Percentiles rank a stretch among this genome's conserved stretches.
These are phyloP conservation scores for Vitis hybrid DNA, from an alignment of 177 flowering plant species.

Conservation along the genomic window DNA sequence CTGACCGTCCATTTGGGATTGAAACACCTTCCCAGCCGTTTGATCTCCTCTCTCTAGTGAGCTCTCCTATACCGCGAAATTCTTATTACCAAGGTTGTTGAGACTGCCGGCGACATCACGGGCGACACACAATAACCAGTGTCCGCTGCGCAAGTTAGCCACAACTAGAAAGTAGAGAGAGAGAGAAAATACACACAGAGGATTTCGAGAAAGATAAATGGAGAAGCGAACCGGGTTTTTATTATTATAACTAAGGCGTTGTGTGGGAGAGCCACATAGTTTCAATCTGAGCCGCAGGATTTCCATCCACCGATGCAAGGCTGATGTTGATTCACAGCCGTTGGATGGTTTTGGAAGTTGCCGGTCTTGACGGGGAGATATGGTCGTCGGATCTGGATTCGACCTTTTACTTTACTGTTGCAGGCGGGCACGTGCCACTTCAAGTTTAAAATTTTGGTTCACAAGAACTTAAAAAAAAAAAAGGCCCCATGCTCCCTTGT, in stretches of 20 bases:
- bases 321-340: constrained; percentile 15
- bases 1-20: constrained; percentile 49
- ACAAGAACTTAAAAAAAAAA: no score
- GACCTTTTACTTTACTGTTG: constrained; percentile 23
- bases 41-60: background rate
- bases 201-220: constrained; percentile 15
- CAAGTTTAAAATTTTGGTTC: background rate
- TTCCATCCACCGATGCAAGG: constrained; percentile 19
- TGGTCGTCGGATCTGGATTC: constrained; percentile 54
- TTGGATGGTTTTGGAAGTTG: constrained; percentile 27
- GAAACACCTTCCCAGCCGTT: background rate
- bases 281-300: constrained; percentile 45
- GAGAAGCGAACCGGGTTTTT: constrained; percentile 21
- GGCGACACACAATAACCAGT: constrained; percentile 26
- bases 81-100: constrained; percentile 20
- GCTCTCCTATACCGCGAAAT: constrained; percentile 47
- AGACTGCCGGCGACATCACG: constrained; percentile 38
- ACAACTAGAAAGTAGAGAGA: constrained; percentile 12
- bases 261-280: constrained; percentile 12
- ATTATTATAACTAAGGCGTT: constrained; percentile 13
- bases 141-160: constrained; percentile 20
- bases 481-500: no score
- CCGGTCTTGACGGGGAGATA: constrained; percentile 38
- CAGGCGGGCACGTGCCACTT: constrained; percentile 43
- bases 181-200: constrained; percentile 15